Evolutionary conservation across 257 asterid species (phyloP).

Genomic region (Solanum corneliomulleri): DNA sequence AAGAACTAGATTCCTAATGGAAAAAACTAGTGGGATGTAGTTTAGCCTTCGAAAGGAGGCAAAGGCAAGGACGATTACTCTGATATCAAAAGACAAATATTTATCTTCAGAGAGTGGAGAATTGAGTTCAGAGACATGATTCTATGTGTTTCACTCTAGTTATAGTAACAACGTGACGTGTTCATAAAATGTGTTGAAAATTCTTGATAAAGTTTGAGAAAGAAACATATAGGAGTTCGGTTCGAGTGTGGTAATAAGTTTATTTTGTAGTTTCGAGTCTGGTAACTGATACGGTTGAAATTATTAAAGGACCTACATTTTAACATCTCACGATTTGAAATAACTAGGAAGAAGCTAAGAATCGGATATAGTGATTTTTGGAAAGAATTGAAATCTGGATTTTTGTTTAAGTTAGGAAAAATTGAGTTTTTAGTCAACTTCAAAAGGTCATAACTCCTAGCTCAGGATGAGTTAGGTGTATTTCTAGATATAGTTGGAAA

Average conservation of each 20-base stretch:
- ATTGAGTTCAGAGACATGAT: neutral
- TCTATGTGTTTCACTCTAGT: neutral
- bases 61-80: neutral
- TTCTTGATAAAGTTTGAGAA: neutral
- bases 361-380: too few species aligned
- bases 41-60: neutral
- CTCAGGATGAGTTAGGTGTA: too few species aligned
- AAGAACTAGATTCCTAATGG: neutral
- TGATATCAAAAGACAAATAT: neutral
- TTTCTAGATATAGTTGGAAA: too few species aligned
- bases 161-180: neutral
- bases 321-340: too few species aligned
- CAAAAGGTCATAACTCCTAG: too few species aligned
- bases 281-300: neutral
- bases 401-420: too few species aligned
- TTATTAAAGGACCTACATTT: neutral
- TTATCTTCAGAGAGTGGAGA: neutral
- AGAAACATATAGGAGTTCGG: neutral
- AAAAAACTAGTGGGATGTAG: neutral
- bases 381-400: too few species aligned
- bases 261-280: neutral
- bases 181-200: too few species aligned
- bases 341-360: too few species aligned
- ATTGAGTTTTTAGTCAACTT: too few species aligned
- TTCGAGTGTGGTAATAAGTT: neutral